phyloP scores from a whole-genome alignment of 805 yeast species.

The Suhomyces sp. region DNA sequence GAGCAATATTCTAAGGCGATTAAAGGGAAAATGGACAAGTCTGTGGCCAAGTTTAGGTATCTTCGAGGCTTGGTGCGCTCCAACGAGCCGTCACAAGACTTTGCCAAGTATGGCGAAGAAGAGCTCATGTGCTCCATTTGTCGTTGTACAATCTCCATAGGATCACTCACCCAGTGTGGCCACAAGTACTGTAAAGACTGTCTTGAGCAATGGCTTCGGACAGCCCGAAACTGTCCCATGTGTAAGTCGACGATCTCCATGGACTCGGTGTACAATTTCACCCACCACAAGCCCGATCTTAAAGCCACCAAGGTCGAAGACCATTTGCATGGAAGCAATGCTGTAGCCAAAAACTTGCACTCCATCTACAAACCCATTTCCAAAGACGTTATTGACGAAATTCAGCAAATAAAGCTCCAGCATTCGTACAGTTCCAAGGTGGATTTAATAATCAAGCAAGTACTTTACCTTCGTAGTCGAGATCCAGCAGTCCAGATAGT shows the following conservation, averaged over 20 bases:
- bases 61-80: conserved; percentile 23
- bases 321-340: conserved; percentile 9
- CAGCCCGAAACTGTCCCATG: conserved; percentile 67
- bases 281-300: conserved; percentile 52
- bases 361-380: conserved; percentile 48
- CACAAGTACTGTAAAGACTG: conserved; percentile 88
- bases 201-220: conserved; percentile 66
- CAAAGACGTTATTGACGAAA: conserved; percentile 39
- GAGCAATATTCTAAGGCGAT: background rate
- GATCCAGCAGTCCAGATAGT: conserved; percentile 74
- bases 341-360: conserved; percentile 20
- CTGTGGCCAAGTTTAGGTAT: conserved; percentile 35
- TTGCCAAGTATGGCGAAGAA: conserved; percentile 15
- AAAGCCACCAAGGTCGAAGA: conserved; percentile 45
- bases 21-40: conserved; percentile 22
- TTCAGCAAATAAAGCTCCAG: conserved; percentile 34
- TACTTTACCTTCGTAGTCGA: conserved; percentile 55
- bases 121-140: conserved; percentile 74
- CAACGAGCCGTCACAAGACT: background rate
- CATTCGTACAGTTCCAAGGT: conserved; percentile 77
- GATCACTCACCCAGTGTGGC: conserved; percentile 86
- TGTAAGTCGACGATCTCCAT: conserved; percentile 58
- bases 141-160: conserved; percentile 62
- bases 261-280: conserved; percentile 66
- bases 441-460: conserved; percentile 74